phyloP scores from a whole-genome alignment of 2,329 filamentous ascomycete genomes.

The Alternaria sp. region DNA sequence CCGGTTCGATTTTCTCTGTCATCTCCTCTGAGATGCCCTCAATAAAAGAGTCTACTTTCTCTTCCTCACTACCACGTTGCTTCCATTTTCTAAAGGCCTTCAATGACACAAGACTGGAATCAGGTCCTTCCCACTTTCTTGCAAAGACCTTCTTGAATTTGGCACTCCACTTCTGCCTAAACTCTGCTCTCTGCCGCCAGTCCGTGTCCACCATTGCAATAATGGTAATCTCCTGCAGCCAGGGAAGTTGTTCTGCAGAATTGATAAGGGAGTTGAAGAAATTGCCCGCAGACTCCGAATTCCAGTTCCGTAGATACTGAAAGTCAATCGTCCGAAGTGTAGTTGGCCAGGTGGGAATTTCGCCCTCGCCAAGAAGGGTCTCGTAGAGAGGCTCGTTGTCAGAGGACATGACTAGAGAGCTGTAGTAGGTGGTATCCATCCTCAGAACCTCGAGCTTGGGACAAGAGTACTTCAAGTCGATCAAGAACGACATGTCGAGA shows the following conservation, averaged over 20 bases:
- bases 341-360: slow-evolving; percentile 80
- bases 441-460: slow-evolving; percentile 74
- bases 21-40: slow-evolving; percentile 28
- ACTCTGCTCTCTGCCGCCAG: slow-evolving; percentile 82
- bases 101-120: slow-evolving; percentile 53
- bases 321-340: slow-evolving; percentile 76
- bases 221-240: slow-evolving; percentile 74
- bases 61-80: slow-evolving; percentile 18
- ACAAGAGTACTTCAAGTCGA: slow-evolving; percentile 70
- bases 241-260: slow-evolving; percentile 69
- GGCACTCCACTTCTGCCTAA: slow-evolving; percentile 80
- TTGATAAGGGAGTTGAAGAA: slow-evolving; percentile 83
- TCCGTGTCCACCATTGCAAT: slow-evolving; percentile 75
- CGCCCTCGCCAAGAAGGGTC: slow-evolving; percentile 66
- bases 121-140: slow-evolving; percentile 58
- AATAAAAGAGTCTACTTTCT: slow-evolving; percentile 37
- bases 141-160: slow-evolving; percentile 73
- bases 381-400: slow-evolving; percentile 81
- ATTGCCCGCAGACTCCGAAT: slow-evolving; percentile 71
- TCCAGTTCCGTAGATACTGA: slow-evolving; percentile 79
- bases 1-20: neutral
- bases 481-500: slow-evolving; percentile 77
- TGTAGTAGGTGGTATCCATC: slow-evolving; percentile 82
- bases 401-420: slow-evolving; percentile 70
- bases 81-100: slow-evolving; percentile 56